Base-by-base conservation (phyloP, 768 basidiomycete species). In the Naganishia friedmannii region DNA sequence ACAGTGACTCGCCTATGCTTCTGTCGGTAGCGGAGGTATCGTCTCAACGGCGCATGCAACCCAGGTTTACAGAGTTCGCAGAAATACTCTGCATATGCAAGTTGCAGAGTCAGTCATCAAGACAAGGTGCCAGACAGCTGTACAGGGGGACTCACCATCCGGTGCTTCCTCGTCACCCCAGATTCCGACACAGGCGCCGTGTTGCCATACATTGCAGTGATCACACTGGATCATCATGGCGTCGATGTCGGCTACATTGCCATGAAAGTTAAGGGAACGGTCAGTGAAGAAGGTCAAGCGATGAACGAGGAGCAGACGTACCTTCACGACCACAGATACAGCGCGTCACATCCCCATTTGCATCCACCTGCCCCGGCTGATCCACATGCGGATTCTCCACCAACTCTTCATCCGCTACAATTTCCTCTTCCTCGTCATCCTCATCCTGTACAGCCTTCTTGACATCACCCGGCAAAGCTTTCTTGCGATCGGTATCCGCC, bases 171-270 rank as follows among this genome's bases (percentile, higher is more conserved):
- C 78, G 45, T 90, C 88, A 80, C 76, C 78, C 75, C 80, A 80
- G 37, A 90, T 91, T 51, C 93, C 95, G 88, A 99, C 92, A 83
- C 96, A 99, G 12, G 88, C 85, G 3, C 93, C 93, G 79, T 99
- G 95, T 82, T 99, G 95, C 95, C 95, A 99, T 67, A 91, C 92
- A 77, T 93, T 91, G 84, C 95, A 99, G 53, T 85, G 88, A 83
- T 98, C 95, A 83, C 95, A 99, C 80, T 93, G 90, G 63, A 97
- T 92, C 92, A 97, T 96, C 83, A 95, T 91, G 80, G 92, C 93
- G 57, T 92, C 91, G 53, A 83, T 83, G 65, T 90, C 91, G 58
- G 57, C 34, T 65, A 39, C 32, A 19, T 12, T 8, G 19, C 21
- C 29, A 9, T 45, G 23, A 21, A 48, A 26, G 19, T 26, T 37